Evolutionary conservation across 2,329 filamentous ascomycete species (phyloP).

Genomic region (Penicillium expansum): DNA sequence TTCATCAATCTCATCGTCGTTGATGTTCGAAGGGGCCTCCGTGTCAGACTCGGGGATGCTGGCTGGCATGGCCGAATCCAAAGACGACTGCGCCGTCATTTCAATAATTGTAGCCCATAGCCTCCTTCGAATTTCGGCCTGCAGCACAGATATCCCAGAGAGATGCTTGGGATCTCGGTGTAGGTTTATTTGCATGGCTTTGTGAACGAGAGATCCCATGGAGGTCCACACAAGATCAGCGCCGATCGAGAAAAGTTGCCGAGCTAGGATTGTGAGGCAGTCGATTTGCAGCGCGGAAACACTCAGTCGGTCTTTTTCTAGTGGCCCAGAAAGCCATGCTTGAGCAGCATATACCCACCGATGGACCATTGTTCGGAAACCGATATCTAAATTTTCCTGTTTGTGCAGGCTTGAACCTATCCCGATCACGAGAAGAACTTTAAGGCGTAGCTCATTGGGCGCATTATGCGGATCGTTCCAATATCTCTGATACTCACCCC

Average conservation of each 20-base stretch:
- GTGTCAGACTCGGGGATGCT: too few species aligned
- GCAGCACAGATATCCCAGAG: neutral
- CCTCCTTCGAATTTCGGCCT: too few species aligned
- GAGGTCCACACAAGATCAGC: neutral
- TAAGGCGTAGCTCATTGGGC: neutral
- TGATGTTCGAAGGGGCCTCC: too few species aligned
- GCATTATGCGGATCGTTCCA: neutral
- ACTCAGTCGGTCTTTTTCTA: conserved; percentile 29
- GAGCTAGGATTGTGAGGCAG: conserved; percentile 26
- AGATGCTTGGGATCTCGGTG: neutral
- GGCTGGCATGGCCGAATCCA: too few species aligned
- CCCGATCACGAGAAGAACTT: neutral
- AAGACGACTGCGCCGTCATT: too few species aligned
- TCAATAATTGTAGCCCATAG: too few species aligned
- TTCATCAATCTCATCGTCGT: too few species aligned
- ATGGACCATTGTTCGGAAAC: neutral
- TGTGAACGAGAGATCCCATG: neutral
- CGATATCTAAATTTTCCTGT: neutral
- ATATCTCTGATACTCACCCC: neutral
- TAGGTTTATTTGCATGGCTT: neutral
- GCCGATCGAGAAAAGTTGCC: neutral
- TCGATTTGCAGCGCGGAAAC: conserved; percentile 29
- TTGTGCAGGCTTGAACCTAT: neutral
- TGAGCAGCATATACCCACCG: conserved; percentile 19
- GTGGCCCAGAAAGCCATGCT: conserved; percentile 28